Evolutionary conservation across 2,329 filamentous ascomycete species (phyloP), one percentile per base, ranked within the genome.

Genomic region (Penicillium sclerotigenum): DNA sequence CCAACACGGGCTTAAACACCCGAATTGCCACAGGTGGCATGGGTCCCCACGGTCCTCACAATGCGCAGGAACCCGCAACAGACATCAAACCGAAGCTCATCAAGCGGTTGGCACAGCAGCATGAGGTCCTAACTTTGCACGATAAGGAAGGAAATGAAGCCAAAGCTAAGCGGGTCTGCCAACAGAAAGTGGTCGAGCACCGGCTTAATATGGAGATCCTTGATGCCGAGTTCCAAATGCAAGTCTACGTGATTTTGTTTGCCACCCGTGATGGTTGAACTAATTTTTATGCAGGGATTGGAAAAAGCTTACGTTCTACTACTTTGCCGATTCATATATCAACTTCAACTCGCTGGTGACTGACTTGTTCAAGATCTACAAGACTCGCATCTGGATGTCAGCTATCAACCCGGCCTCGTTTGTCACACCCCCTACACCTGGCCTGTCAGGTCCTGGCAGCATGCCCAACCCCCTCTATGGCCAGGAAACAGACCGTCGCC

Each of bases 361-460:
- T 0, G 94, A 99, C 71, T 81, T 99, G 13, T 99, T 97, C 83
- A 97, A 97, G 77, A 93, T 97, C 60, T 99, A 97, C 82, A 99
- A 99, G 80, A 96, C 93, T 22, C 86, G 95, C 65, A 99, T 99
- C 68, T 99, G 94, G 94, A 96, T 99, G 90, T 97, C 93, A 5
- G 94, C 94, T 4, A 96, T 99, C 74, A 99, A 99, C 71, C 94
- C 94, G 8, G 94, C 93, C 5, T 97, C 93, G 0, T 97, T 97
- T 73, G 89, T 89, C 24, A 92, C 87, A 1, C 70, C 71, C 60
- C 88, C 89, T 18, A 86, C 85, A 3, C 79, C 90, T 47, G 88
- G 88, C 26, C 78, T 91, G 22, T 86, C 87, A 70, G 85, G 87
- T 2, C 85, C 87, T 1, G 87, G 85, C 59, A 83, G 83, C 28